phyloP scores from a whole-genome alignment of 306 rosid species.

The Luffa aegyptiaca region DNA sequence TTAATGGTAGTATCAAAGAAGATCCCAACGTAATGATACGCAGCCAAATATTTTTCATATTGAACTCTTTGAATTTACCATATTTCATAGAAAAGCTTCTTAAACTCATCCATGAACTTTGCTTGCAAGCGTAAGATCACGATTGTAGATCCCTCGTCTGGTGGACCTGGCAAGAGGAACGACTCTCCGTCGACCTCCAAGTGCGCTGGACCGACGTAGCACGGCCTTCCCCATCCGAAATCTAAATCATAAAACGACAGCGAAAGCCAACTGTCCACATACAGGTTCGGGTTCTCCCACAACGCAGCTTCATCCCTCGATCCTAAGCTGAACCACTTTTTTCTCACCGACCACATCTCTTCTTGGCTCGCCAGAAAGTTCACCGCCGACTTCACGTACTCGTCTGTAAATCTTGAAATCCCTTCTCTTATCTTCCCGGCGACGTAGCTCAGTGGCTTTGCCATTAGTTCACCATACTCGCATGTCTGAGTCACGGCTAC shows the following conservation, averaged over 20 bases:
- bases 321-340: constrained; percentile 21
- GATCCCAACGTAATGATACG: too few species aligned
- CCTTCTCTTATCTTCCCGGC: constrained; percentile 40
- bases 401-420: constrained; percentile 31
- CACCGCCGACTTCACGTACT: constrained; percentile 30
- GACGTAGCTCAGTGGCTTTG: constrained; percentile 40
- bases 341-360: constrained; percentile 22
- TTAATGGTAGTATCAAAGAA: too few species aligned
- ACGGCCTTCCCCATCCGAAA: background rate
- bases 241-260: constrained; percentile 39
- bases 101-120: too few species aligned
- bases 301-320: background rate
- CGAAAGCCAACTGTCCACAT: constrained; percentile 49
- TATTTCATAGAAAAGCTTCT: too few species aligned
- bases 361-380: constrained; percentile 33
- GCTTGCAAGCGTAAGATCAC: too few species aligned
- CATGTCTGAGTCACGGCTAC: constrained; percentile 38
- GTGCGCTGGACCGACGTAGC: too few species aligned
- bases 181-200: too few species aligned
- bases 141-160: too few species aligned
- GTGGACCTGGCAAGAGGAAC: too few species aligned
- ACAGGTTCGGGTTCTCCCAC: constrained; percentile 43
- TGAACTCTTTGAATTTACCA: too few species aligned
- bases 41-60: too few species aligned
- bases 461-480: constrained; percentile 31